Evolutionary conservation across 805 yeast genomes (phyloP), one percentile per base, ranked within the genome.

Genomic region (Wickerhamomyces canadensis): DNA sequence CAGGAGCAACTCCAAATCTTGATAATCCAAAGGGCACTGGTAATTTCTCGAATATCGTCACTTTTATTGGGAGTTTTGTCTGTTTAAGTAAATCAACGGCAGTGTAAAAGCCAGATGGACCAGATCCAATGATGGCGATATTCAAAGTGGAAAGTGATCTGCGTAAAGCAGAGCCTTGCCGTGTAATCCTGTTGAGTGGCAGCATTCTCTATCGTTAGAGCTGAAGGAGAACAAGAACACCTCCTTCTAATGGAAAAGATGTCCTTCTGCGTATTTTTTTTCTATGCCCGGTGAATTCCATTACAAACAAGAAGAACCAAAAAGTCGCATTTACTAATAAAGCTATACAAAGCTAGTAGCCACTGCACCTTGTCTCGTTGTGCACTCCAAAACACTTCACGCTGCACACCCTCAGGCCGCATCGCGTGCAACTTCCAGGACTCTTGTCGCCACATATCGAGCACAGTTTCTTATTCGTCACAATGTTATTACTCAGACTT

Each of bases 1-100:
- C 99, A 3, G 99, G 99, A 0, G 98, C 97, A n/a, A 93, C 98
- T 2, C 99, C 99, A 55, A 75, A 89, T 25, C 99, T 63, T 29
- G 89, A 79, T 24, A 93, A 68, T 0, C 99, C 99, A 63, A 73
- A 91, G 0, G 98, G 98, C 6, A 88, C 80, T 0, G 97, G 96
- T 19, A 80, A 64, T 44, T 76, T 72, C 53, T 93, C 99, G 65
- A 79, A 88, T 59, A 91, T 68, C 42, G 86, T 93, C 4, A 89
- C 68, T 39, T 70, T 57, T 0, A 64, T 40, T 11, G 34, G 16
- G 41, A 35, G 5, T 62, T 59, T 4, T 63, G 54, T 58, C 41
- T 68, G 72, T 40, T 76, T 76, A 28, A 88, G 62, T 13, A 89
- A 62, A 33, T 84, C 78, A 44, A 81, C 74, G 0, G 88, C 88